Base-by-base conservation (phyloP, 768 basidiomycete genomes). In the Leucosporidium yakuticum region DNA sequence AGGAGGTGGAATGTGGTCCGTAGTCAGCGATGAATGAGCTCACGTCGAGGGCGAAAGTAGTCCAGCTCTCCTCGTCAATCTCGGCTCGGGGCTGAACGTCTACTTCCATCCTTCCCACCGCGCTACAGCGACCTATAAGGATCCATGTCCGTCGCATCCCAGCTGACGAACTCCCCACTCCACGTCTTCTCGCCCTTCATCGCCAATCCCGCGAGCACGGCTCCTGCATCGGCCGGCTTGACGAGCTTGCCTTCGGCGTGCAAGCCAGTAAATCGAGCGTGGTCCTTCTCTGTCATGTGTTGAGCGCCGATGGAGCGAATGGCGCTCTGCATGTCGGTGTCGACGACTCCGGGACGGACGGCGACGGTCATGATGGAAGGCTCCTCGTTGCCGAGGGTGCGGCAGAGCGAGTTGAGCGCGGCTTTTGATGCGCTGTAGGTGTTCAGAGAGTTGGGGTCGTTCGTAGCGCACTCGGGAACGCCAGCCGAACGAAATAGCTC, bases 341-440 rank as follows among this genome's bases (percentile, higher is more conserved):
- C 86, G 32, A 96, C 91, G 79, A 87, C 87, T 20, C 94, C 94
- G 0, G 94, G 94, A 5, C 92, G 85, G 4, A 96, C 73, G 21
- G 93, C 88, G 39, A 94, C 83, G 4, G 86, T 85, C 12, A 83
- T 82, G 48, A 96, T 80, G 44, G 82, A 80, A n/a, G 85, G 85
- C 77, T 96, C 92, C 77, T 96, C 94, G 73, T 84, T 84, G 23
- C 87, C 89, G 25, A 95, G 80, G 0, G 91, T 95, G 1, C 70
- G 84, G 80, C 85, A 86, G 53, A 96, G 80, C 27, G 87, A 88
- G 78, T 94, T 96, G 85, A 92, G 82, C 2, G 91, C 91, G 1
- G 94, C 91, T 78, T 97, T 94, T 65, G 84, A 82, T 17, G 92
- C 87, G 69, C 84, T 89, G 77, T 91, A 0, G 88, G 84, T 29